phyloP scores from a whole-genome alignment of 805 yeast genomes.

The Kodamaea fukazawae region DNA sequence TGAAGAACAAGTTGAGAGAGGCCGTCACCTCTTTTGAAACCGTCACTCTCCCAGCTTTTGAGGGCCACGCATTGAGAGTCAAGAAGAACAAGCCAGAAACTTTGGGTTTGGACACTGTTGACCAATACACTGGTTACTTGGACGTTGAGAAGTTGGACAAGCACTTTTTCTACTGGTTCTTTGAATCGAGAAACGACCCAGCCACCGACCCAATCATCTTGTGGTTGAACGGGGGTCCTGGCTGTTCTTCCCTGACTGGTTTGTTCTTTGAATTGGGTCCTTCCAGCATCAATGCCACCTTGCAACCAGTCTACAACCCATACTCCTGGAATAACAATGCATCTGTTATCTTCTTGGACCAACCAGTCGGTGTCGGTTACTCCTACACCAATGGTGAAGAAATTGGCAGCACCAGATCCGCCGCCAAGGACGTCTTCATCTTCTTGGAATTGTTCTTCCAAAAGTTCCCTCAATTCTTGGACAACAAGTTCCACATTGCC shows the following conservation, averaged over 20 bases:
- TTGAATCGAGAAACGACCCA: conserved; percentile 34
- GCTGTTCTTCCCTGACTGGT: conserved; percentile 30
- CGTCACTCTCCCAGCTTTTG: conserved; percentile 16
- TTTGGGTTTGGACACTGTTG: conserved; percentile 36
- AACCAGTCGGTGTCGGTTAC: conserved; percentile 27
- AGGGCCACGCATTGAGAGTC: conserved; percentile 28
- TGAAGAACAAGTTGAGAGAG: conserved; percentile 12
- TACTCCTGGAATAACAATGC: conserved; percentile 31
- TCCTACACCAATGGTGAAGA: conserved; percentile 20
- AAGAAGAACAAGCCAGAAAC: conserved; percentile 33
- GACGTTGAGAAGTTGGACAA: conserved; percentile 32
- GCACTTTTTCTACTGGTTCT: conserved; percentile 33
- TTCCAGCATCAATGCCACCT: conserved; percentile 20
- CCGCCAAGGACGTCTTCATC: conserved; percentile 19
- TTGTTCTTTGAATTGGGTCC: conserved; percentile 33
- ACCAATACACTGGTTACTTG: conserved; percentile 40
- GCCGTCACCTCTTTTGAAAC: conserved; percentile 11
- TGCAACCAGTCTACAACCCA: conserved; percentile 27
- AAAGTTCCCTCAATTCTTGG: conserved; percentile 20
- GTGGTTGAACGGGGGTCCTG: conserved; percentile 36
- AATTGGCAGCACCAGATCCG: conserved; percentile 17
- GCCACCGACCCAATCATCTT: conserved; percentile 30
- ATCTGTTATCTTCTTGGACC: conserved; percentile 25
- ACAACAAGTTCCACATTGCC: conserved; percentile 23
- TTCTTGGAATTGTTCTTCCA: conserved; percentile 27